Evolutionary conservation across 495 filamentous ascomycete species (phyloP).

Genomic region (Penicillium macrosclerotiorum): DNA sequence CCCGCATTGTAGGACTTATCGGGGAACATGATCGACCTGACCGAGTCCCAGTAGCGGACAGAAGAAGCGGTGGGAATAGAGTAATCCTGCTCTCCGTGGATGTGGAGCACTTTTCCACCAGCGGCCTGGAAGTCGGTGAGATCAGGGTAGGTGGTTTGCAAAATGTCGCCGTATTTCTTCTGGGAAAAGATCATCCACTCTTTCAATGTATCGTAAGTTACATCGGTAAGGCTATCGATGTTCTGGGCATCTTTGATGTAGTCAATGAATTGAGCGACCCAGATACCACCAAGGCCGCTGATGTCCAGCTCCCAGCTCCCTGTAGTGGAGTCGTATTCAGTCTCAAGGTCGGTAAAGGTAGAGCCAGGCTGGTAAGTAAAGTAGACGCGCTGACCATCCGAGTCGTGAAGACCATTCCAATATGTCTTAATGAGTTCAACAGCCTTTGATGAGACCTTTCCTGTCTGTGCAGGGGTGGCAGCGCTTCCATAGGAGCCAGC

Average conservation of each 20-base stretch:
- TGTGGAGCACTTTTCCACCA: conserved; percentile 49
- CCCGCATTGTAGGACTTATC: conserved; percentile 29
- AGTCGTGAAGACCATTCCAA: conserved; percentile 45
- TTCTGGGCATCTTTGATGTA: conserved; percentile 7
- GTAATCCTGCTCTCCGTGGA: conserved; percentile 48
- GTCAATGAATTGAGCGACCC: conserved; percentile 3
- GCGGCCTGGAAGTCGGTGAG: conserved; percentile 36
- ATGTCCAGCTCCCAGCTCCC: conserved; percentile 35
- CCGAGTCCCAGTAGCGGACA: conserved; percentile 46
- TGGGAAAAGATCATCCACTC: conserved; percentile 38
- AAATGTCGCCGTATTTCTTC: conserved; percentile 10
- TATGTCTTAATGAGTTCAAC: conserved; percentile 35
- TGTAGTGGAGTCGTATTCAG: conserved; percentile 39
- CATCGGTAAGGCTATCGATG: conserved; percentile 16
- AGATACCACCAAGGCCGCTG: not conserved
- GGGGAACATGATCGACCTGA: conserved; percentile 47
- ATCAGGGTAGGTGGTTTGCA: conserved; percentile 42
- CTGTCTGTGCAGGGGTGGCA: conserved; percentile 39
- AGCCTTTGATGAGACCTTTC: conserved; percentile 40
- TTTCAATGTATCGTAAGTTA: conserved; percentile 46
- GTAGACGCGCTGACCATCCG: conserved; percentile 42
- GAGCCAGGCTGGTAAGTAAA: conserved; percentile 44
- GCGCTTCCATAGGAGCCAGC: conserved; percentile 1
- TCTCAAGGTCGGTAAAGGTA: conserved; percentile 40
- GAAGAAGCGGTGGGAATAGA: conserved; percentile 44